Conservation (phyloP, 202 grass and related monocot species). For the Zizania palustris region DNA sequence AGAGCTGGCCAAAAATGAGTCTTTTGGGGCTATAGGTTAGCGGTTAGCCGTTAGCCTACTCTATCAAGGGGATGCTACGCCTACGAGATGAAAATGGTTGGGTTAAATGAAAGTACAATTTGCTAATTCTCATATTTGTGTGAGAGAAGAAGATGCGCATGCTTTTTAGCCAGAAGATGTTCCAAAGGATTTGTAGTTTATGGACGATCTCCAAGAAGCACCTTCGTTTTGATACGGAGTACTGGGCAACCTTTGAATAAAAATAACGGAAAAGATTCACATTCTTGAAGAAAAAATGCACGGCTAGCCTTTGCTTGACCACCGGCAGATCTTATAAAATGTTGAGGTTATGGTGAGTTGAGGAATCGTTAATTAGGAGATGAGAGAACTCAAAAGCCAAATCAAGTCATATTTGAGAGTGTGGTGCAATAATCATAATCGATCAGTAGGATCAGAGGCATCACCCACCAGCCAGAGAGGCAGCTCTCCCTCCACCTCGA, state of each 20-base stretch:
- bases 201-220: conserved; percentile 29
- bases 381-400: not conserved
- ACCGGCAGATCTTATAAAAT: conserved; percentile 27
- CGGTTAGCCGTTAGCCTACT: not conserved
- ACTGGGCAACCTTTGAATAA: conserved; percentile 15
- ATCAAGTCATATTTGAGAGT: not conserved
- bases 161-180: not conserved
- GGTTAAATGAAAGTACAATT: conserved; percentile 6
- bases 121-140: not conserved
- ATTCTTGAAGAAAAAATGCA: conserved; percentile 46
- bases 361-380: conserved; percentile 35
- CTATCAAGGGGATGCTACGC: not conserved
- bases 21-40: not conserved
- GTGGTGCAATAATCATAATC: not conserved
- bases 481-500: conserved; percentile 68
- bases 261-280: conserved; percentile 54
- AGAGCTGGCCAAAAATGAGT: not conserved
- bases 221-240: too few species aligned
- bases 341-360: conserved; percentile 30
- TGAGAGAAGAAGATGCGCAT: conserved; percentile 22
- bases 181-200: not conserved
- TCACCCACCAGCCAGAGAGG: conserved; percentile 86
- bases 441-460: not conserved
- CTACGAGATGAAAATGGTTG: conserved; percentile 29
- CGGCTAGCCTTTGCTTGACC: conserved; percentile 47